Evolutionary conservation across 2,329 filamentous ascomycete genomes (phyloP).

Genomic region (Beauveria bassiana): DNA sequence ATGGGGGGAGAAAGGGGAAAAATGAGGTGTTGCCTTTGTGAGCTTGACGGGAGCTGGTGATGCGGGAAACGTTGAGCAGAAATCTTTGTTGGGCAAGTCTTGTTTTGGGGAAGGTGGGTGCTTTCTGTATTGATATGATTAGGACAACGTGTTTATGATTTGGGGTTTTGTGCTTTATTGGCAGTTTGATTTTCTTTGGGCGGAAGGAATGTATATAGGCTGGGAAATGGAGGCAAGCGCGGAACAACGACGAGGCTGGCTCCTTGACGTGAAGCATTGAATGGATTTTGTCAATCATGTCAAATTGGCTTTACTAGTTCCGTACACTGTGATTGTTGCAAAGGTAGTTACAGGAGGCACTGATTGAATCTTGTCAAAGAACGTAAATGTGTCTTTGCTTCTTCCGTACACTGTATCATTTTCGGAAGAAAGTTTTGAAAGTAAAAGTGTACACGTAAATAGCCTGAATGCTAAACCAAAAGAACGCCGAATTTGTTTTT

Average conservation of each 20-base stretch:
- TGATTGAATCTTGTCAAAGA: too few relatives aligned
- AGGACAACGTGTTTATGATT: background rate
- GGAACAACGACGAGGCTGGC: background rate
- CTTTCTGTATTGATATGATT: background rate
- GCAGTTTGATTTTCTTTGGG: background rate
- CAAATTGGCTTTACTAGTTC: background rate
- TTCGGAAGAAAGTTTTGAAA: too few relatives aligned
- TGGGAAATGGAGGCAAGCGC: background rate
- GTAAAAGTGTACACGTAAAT: background rate
- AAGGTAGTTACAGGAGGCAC: too few relatives aligned
- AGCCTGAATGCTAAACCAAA: background rate
- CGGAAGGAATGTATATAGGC: background rate
- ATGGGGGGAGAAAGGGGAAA: background rate
- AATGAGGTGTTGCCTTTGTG: background rate
- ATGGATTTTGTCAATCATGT: background rate
- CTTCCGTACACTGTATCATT: too few relatives aligned
- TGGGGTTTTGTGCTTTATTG: background rate
- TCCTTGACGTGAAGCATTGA: slow-evolving; percentile 3
- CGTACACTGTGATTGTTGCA: background rate
- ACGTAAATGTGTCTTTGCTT: too few relatives aligned
- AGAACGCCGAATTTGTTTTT: background rate
- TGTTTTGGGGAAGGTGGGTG: background rate
- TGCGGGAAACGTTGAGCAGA: background rate
- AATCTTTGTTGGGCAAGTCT: background rate
- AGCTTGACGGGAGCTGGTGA: background rate